Conservation (phyloP, 108 stramenopile species). For the Nitzschia sp. region DNA sequence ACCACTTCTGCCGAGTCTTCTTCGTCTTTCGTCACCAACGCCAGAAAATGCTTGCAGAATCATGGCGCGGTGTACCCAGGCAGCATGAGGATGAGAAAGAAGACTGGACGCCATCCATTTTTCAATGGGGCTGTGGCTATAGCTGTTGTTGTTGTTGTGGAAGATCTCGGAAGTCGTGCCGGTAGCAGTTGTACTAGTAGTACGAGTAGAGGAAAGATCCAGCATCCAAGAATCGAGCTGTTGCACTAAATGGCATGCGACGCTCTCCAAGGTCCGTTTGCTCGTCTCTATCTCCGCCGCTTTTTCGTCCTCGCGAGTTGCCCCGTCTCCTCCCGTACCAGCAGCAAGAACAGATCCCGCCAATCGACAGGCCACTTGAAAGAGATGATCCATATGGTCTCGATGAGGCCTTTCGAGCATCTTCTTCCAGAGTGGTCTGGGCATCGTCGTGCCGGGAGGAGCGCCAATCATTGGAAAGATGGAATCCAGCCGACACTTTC, state of each 20-base stretch:
- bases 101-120: not conserved
- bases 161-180: not conserved
- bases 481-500: not conserved
- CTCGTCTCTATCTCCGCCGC: slow-evolving; percentile 12
- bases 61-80: slow-evolving; percentile 7
- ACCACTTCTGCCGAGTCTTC: not conserved
- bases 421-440: not conserved
- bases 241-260: not conserved
- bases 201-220: not conserved
- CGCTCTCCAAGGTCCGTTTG: slow-evolving; percentile 16
- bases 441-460: not conserved
- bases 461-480: not conserved
- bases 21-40: too few relatives aligned
- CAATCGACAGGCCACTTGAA: slow-evolving; percentile 24
- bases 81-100: not conserved
- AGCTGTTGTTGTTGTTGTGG: too few relatives aligned
- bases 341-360: too few relatives aligned
- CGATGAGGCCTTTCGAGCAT: not conserved
- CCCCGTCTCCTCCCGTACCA: not conserved
- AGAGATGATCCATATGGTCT: slow-evolving; percentile 22
- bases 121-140: not conserved
- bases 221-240: not conserved
- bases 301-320: not conserved
- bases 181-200: slow-evolving; percentile 1
- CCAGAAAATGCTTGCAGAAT: not conserved